Conservation (phyloP, 139 green algal species). For the Spirogloea muscicola region DNA sequence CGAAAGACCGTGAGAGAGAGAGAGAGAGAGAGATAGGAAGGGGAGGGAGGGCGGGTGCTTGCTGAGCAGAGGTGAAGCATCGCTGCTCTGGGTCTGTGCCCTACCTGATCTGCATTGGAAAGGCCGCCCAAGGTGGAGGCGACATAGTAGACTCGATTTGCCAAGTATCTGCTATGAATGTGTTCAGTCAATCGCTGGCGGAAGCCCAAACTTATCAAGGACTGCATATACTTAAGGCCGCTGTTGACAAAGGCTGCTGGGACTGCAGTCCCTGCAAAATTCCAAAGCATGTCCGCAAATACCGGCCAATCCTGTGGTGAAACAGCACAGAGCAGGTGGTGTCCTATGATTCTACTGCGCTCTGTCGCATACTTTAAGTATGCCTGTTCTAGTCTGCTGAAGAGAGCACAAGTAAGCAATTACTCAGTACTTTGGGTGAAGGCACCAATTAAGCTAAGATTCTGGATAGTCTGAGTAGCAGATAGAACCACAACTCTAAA, state of each 20-base stretch:
- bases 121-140: constrained; percentile 80
- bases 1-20: constrained; percentile 11
- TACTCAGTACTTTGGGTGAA: too few species aligned
- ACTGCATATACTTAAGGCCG: constrained; percentile 88
- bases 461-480: too few species aligned
- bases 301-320: constrained; percentile 39
- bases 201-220: constrained; percentile 71
- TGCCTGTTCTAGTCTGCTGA: too few species aligned
- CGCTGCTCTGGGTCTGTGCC: too few species aligned
- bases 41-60: background rate
- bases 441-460: too few species aligned
- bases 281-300: constrained; percentile 20
- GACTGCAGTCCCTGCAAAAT: constrained; percentile 58
- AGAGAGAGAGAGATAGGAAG: too few species aligned
- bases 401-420: too few species aligned
- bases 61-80: background rate
- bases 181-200: constrained; percentile 61
- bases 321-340: too few species aligned
- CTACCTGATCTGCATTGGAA: constrained; percentile 80
- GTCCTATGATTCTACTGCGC: too few species aligned
- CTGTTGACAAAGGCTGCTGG: constrained; percentile 81
- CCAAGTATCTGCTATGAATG: constrained; percentile 80
- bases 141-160: constrained; percentile 87
- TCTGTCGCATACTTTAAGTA: too few species aligned
- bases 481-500: too few species aligned